Evolutionary conservation across 169 alveolate genomes (phyloP).

Genomic region (Cyclospora cayetanensis): DNA sequence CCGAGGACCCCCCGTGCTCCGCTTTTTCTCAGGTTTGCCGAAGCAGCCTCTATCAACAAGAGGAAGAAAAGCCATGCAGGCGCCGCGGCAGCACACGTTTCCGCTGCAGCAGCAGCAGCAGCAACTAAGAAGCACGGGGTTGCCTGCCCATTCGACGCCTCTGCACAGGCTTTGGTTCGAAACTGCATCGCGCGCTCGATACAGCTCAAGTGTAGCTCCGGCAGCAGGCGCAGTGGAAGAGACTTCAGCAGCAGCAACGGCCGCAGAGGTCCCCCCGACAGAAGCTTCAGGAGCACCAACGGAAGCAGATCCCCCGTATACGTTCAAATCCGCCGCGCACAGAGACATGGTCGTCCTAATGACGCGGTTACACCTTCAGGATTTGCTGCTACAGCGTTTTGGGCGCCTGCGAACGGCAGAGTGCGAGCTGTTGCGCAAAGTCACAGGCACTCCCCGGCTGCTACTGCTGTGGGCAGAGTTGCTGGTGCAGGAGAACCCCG

Average conservation of each 20-base stretch:
- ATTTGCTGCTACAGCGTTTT: constrained; percentile 66
- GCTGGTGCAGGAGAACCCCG: constrained; percentile 59
- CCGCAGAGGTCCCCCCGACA: not conserved
- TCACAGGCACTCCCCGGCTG: constrained; percentile 31
- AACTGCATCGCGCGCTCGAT: no score
- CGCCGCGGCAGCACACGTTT: no score
- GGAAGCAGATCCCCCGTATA: not conserved
- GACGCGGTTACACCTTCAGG: constrained; percentile 66
- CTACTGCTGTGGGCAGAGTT: constrained; percentile 61
- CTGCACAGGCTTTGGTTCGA: no score
- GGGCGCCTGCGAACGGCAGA: constrained; percentile 65
- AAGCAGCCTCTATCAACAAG: no score
- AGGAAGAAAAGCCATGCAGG: no score
- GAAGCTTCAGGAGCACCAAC: not conserved
- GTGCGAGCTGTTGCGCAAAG: constrained; percentile 40
- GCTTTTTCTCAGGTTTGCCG: no score
- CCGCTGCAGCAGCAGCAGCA: no score
- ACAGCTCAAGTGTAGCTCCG: no score
- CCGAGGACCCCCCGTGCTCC: no score
- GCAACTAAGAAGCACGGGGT: no score
- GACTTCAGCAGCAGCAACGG: not conserved
- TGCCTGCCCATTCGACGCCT: no score
- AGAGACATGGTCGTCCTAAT: constrained; percentile 61
- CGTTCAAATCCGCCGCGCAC: constrained; percentile 70
- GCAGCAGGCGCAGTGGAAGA: not conserved